Percentiles rank a stretch among this genome's conserved stretches.
Conservation (phyloP, 2,329 filamentous ascomycete species). For the Falciphora oryzae region DNA sequence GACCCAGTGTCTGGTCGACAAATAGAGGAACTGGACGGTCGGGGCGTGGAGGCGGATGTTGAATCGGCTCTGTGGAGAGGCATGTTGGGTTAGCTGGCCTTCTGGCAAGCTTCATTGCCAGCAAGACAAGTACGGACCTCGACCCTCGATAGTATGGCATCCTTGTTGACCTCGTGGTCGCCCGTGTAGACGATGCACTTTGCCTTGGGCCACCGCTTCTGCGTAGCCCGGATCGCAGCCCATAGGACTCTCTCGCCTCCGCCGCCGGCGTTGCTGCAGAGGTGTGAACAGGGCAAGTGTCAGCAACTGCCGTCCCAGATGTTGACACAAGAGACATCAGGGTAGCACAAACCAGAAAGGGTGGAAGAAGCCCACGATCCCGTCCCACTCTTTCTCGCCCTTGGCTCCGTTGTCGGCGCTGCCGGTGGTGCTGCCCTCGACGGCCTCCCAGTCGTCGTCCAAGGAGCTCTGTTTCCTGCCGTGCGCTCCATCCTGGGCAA, state of each 20-base stretch:
- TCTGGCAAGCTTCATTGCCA: background rate
- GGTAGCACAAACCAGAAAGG: conserved; percentile 72
- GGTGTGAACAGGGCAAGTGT: conserved; percentile 13
- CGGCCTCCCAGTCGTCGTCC: conserved; percentile 66
- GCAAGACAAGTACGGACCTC: conserved; percentile 43
- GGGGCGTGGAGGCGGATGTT: conserved; percentile 85
- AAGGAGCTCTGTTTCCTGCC: conserved; percentile 27
- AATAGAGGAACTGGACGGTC: conserved; percentile 81
- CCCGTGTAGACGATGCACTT: conserved; percentile 93
- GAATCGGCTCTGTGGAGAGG: conserved; percentile 63
- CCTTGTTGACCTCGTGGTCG: conserved; percentile 82
- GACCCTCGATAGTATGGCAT: conserved; percentile 70
- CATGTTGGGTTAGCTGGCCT: background rate
- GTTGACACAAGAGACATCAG: background rate
- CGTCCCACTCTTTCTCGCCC: conserved; percentile 62
- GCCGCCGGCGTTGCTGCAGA: conserved; percentile 78
- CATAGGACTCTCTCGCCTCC: conserved; percentile 94
- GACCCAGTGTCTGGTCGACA: conserved; percentile 81
- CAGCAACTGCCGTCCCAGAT: too few relatives aligned
- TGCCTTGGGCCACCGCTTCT: conserved; percentile 80
- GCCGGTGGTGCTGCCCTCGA: conserved; percentile 42
- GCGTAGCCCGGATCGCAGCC: conserved; percentile 89
- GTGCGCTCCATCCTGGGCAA: conserved; percentile 24
- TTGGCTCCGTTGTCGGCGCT: conserved; percentile 32
- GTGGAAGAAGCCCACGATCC: conserved; percentile 93